A percentile compares a stretch with the other conserved stretches of the same genome.
phyloP scores from a whole-genome alignment of 768 basidiomycete genomes.

The Russula lepida region DNA sequence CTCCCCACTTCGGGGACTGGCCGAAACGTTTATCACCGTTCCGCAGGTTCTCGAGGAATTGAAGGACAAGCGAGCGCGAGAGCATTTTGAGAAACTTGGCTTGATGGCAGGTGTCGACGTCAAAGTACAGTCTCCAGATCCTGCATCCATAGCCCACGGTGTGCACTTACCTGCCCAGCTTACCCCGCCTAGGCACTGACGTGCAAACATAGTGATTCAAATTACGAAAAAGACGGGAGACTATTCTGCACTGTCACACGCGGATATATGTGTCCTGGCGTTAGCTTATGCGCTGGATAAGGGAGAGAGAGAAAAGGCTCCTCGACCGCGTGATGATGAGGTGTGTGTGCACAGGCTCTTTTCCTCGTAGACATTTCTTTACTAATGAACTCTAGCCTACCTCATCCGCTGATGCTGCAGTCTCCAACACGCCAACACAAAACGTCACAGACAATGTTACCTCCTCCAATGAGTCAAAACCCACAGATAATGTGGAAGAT shows the following conservation, averaged over 20 bases:
- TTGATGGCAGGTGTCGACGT: constrained; percentile 70
- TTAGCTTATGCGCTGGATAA: constrained; percentile 74
- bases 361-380: background rate
- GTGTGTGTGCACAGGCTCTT: constrained; percentile 19
- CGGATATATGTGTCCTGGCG: constrained; percentile 87
- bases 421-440: background rate
- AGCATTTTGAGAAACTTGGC: constrained; percentile 76
- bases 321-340: constrained; percentile 23
- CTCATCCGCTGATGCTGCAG: background rate
- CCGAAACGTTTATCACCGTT: constrained; percentile 77
- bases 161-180: constrained; percentile 18
- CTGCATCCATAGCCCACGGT: constrained; percentile 60
- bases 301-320: constrained; percentile 32
- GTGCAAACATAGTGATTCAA: constrained; percentile 58
- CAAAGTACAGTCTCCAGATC: constrained; percentile 59
- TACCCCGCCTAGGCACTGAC: background rate
- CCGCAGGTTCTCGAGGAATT: constrained; percentile 88
- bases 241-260: constrained; percentile 81
- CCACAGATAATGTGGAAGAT: background rate
- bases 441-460: background rate
- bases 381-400: background rate
- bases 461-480: background rate
- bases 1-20: constrained; percentile 82
- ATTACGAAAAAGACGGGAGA: constrained; percentile 96
- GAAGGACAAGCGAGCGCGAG: constrained; percentile 78